Conservation (phyloP, 1,139 yeast species). For the Saccharomyces pastorianus region DNA sequence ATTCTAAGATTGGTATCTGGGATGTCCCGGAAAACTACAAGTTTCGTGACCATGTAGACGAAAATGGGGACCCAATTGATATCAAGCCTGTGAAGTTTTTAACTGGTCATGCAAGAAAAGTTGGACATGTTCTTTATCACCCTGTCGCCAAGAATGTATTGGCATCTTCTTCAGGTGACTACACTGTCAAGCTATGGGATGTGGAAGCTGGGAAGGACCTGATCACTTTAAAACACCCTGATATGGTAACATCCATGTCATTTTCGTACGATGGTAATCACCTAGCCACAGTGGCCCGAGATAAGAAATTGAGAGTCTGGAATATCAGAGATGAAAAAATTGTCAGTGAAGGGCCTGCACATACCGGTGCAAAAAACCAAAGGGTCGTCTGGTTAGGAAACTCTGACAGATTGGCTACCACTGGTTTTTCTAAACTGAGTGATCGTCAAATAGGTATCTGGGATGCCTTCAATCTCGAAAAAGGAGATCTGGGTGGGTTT, state of each 20-base stretch:
- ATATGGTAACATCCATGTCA: slow-evolving; percentile 80
- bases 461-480: slow-evolving; percentile 65
- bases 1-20: slow-evolving; percentile 84
- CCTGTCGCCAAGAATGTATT: slow-evolving; percentile 81
- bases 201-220: slow-evolving; percentile 64
- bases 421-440: slow-evolving; percentile 90
- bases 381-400: slow-evolving; percentile 88
- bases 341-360: slow-evolving; percentile 80
- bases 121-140: slow-evolving; percentile 86
- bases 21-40: slow-evolving; percentile 74
- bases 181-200: slow-evolving; percentile 87
- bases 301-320: slow-evolving; percentile 86
- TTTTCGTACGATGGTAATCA: slow-evolving; percentile 84
- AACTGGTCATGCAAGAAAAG: slow-evolving; percentile 81
- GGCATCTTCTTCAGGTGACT: slow-evolving; percentile 86
- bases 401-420: slow-evolving; percentile 75
- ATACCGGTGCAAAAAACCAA: slow-evolving; percentile 83
- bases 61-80: slow-evolving; percentile 59
- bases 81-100: slow-evolving; percentile 60
- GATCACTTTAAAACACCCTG: slow-evolving; percentile 74
- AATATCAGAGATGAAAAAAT: slow-evolving; percentile 69
- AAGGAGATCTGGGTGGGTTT: slow-evolving; percentile 87
- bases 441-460: slow-evolving; percentile 94
- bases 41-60: slow-evolving; percentile 32
- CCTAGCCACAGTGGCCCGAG: slow-evolving; percentile 87